A percentile compares a stretch with the other conserved stretches of the same genome.
Conservation (phyloP, 352 stramenopile genomes). For the Globisporangium okanoganense region DNA sequence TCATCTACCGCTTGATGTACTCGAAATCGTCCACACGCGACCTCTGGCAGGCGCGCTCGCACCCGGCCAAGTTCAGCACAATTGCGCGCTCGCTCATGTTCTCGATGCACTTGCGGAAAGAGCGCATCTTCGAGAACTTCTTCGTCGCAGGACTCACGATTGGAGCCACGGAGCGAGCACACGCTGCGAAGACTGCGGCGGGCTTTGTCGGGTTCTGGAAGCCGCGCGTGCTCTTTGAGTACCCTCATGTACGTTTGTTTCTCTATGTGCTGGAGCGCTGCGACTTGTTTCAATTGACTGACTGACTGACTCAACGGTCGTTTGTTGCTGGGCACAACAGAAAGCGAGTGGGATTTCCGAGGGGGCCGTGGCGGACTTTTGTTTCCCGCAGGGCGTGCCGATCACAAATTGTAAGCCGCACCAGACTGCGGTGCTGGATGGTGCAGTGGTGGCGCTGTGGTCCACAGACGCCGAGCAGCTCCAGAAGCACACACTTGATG, state of each 20-base stretch:
- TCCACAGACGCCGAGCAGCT: constrained; percentile 56
- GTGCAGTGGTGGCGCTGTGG: constrained; percentile 64
- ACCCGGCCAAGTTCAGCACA: constrained; percentile 47
- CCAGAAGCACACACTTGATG: constrained; percentile 60
- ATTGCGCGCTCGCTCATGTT: constrained; percentile 72
- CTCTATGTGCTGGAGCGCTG: constrained; percentile 2
- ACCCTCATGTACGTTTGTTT: constrained; percentile 37
- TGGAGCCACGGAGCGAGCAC: constrained; percentile 26
- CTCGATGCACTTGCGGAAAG: constrained; percentile 77
- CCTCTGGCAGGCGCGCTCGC: constrained; percentile 53
- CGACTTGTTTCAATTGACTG: too few relatives aligned
- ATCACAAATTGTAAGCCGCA: constrained; percentile 51
- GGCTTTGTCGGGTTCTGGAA: constrained; percentile 62
- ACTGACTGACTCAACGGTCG: not conserved
- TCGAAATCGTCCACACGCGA: constrained; percentile 53
- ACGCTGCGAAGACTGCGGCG: constrained; percentile 19
- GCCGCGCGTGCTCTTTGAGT: constrained; percentile 66
- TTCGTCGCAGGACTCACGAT: constrained; percentile 58
- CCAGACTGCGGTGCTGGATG: constrained; percentile 42
- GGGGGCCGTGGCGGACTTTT: constrained; percentile 69
- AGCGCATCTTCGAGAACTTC: constrained; percentile 82
- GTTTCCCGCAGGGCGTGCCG: constrained; percentile 72
- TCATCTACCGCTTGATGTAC: constrained; percentile 82
- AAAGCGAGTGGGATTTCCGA: constrained; percentile 34
- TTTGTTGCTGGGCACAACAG: constrained; percentile 5